Base-by-base conservation (phyloP, 306 rosid species). In the Herpetospermum pedunculosum region DNA sequence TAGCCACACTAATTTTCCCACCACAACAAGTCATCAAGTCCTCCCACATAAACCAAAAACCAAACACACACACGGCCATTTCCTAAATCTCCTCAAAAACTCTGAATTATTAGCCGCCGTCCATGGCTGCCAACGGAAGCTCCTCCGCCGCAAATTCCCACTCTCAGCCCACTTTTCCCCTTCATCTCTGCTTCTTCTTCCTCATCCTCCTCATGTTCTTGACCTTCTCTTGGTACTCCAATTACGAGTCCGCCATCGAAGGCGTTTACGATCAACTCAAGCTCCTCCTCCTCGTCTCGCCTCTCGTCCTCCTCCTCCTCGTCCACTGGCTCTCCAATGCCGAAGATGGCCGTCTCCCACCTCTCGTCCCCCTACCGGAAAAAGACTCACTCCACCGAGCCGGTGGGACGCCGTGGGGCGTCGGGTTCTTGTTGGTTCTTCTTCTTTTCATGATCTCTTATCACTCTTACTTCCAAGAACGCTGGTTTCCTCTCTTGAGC, bases 401-500 rank as follows among this genome's bases (percentile, higher is more conserved):
- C 0, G 94, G 94, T 70, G 94, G 89, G 46, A 90, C 94, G 53
- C 97, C 97, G 30, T 90, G 97, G 97, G 97, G 97, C 1, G 84
- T 90, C 55, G 97, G 87, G 0, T 78, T 88, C 29, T n/a, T 87
- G 47, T 91, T 90, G 58, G 94, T 87, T n/a, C 15, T 87, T 74
- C 83, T 90, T 0, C 71, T 88, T 23, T 85, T 90, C 77, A 88
- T 90, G 97, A 46, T 87, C 1, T 90, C 94, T 67, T 85, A 88
- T 32, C 97, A 81, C 1, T 88, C 94, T 79, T 85, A 81, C 71
- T 79, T 90, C 6, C 90, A 85, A 79, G 94, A 90, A 77, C 82
- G 92, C 2, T 90, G 92, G 96, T 90, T 90, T 57, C 96, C 96
- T 72, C 83, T 88, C 16, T 84, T 90, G 48, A 63, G 79, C 62